phyloP scores from a whole-genome alignment of 2,329 filamentous ascomycete genomes.

The Neofusicoccum sp. region DNA sequence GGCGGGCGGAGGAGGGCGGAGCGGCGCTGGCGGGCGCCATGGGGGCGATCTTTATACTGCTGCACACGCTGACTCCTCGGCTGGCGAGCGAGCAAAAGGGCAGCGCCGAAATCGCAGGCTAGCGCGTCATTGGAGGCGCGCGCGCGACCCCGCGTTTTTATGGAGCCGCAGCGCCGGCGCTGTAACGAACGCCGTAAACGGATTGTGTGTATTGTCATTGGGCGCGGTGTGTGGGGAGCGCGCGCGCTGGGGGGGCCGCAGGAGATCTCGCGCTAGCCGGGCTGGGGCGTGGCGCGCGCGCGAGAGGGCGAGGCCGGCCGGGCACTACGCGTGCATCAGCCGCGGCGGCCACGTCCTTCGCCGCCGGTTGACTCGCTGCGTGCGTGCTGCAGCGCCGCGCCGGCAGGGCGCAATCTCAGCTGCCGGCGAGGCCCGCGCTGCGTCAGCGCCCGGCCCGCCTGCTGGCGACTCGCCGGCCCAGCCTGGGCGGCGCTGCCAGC shows the following conservation, averaged over 20 bases:
- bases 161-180: not conserved
- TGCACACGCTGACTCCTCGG: not conserved
- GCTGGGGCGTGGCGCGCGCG: not conserved
- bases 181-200: constrained; percentile 4
- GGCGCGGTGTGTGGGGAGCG: not conserved
- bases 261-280: constrained; percentile 5
- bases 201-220: not conserved
- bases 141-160: not conserved
- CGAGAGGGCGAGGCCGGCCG: not conserved
- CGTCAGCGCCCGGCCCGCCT: constrained; percentile 13
- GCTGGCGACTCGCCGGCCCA: constrained; percentile 1
- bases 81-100: not conserved
- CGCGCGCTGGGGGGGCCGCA: not conserved
- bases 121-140: not conserved
- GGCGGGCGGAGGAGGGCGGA: not conserved
- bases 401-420: not conserved
- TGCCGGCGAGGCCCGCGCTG: constrained; percentile 10
- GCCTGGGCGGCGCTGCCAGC: not conserved
- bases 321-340: constrained; percentile 4
- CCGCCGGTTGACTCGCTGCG: not conserved
- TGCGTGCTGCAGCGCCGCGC: not conserved
- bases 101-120: constrained; percentile 4
- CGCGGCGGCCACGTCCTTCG: constrained; percentile 9
- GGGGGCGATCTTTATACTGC: constrained; percentile 6
- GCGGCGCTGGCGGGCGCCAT: not conserved